A percentile compares a stretch with the other conserved stretches of the same genome.
These are phyloP conservation scores for Xylaria sp. DNA, from an alignment of 2,329 filamentous ascomycete species.

Conservation along the genomic window DNA sequence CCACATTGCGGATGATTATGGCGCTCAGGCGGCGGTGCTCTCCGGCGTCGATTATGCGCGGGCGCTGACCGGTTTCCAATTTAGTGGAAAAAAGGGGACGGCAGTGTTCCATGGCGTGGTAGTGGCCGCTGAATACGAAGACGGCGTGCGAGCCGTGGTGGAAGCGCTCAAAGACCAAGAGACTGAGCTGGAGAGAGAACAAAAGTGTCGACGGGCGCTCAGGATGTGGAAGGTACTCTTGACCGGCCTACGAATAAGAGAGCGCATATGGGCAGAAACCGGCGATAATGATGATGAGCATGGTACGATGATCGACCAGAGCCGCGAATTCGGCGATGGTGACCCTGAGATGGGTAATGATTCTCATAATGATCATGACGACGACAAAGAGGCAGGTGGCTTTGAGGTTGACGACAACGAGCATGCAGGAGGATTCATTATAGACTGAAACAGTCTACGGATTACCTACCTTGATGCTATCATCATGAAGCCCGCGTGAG, in stretches of 20 bases:
- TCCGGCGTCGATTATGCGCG: slow-evolving; percentile 81
- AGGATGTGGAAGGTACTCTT: slow-evolving; percentile 72
- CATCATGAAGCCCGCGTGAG: neutral
- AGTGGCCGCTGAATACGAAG: slow-evolving; percentile 63
- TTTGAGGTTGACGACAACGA: slow-evolving; percentile 37
- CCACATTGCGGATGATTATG: slow-evolving; percentile 59
- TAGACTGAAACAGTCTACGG: slow-evolving; percentile 29
- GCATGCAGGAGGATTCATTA: slow-evolving; percentile 36
- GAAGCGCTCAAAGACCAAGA: slow-evolving; percentile 61
- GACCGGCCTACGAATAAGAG: slow-evolving; percentile 68
- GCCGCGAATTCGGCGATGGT: slow-evolving; percentile 38
- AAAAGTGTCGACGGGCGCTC: slow-evolving; percentile 55
- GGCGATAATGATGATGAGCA: slow-evolving; percentile 34
- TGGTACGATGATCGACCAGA: slow-evolving; percentile 34
- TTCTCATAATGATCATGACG: too few relatives aligned
- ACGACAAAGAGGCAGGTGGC: slow-evolving; percentile 33
- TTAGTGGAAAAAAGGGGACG: slow-evolving; percentile 79
- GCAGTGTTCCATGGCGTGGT: slow-evolving; percentile 76
- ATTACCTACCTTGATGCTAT: neutral
- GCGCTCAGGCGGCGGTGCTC: slow-evolving; percentile 65
- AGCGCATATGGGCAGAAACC: slow-evolving; percentile 62
- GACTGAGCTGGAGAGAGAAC: slow-evolving; percentile 58
- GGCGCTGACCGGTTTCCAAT: slow-evolving; percentile 84
- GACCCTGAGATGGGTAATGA: slow-evolving; percentile 38
- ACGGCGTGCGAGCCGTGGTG: slow-evolving; percentile 67